phyloP scores from a whole-genome alignment of 495 filamentous ascomycete genomes.

The Rusavskia elegans region DNA sequence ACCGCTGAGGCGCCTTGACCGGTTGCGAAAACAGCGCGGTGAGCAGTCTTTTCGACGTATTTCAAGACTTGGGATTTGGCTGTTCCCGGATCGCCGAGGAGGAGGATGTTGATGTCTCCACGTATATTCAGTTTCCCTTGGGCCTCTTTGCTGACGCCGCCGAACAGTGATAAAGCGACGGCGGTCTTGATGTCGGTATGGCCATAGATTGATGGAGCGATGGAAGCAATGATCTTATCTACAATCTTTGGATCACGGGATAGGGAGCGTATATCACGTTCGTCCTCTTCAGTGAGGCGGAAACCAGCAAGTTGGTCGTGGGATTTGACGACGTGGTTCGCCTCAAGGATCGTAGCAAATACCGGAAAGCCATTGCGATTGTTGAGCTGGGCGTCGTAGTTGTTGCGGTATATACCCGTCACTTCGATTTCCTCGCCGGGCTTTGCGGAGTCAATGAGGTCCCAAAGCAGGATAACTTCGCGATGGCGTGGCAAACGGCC shows the following conservation, averaged over 20 bases:
- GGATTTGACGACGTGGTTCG: slow-evolving; percentile 90
- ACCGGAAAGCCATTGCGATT: slow-evolving; percentile 99
- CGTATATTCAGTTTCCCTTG: slow-evolving; percentile 78
- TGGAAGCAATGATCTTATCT: slow-evolving; percentile 86
- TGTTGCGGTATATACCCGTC: slow-evolving; percentile 95
- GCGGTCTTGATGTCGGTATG: slow-evolving; percentile 97
- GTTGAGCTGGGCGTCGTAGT: slow-evolving; percentile 93
- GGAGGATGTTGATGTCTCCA: slow-evolving; percentile 95
- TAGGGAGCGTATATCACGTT: slow-evolving; percentile 75
- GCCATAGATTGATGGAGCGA: slow-evolving; percentile 94
- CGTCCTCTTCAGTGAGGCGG: slow-evolving; percentile 88
- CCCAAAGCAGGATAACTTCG: slow-evolving; percentile 92
- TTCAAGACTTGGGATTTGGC: slow-evolving; percentile 98
- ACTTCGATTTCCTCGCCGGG: slow-evolving; percentile 97
- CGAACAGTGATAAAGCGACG: slow-evolving; percentile 84
- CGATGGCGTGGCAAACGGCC: slow-evolving; percentile 89
- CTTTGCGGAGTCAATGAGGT: slow-evolving; percentile 92
- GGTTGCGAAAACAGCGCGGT: slow-evolving; percentile 93
- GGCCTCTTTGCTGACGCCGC: slow-evolving; percentile 81
- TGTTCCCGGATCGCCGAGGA: slow-evolving; percentile 95
- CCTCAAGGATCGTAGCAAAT: slow-evolving; percentile 94
- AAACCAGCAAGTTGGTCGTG: slow-evolving; percentile 98
- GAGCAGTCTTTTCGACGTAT: slow-evolving; percentile 94
- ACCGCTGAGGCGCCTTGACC: slow-evolving; percentile 96
- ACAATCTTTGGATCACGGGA: slow-evolving; percentile 81